These are phyloP conservation scores for Blumeriella jaapii DNA, from an alignment of 2,329 filamentous ascomycete species.

Conservation along the genomic window DNA sequence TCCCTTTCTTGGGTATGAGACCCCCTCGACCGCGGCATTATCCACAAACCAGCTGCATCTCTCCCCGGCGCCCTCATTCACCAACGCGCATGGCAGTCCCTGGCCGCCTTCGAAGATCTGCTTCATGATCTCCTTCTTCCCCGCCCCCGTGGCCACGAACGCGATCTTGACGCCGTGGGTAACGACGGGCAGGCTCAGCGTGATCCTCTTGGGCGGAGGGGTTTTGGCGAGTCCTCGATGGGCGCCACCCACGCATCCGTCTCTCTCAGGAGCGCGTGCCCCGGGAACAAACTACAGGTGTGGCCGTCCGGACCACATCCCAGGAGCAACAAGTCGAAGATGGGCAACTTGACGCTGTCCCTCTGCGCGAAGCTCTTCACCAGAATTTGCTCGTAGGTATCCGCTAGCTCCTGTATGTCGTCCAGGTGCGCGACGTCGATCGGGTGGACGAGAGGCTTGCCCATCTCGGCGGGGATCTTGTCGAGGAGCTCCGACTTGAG, in stretches of 20 bases:
- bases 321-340: constrained; percentile 88
- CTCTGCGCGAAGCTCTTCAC: constrained; percentile 79
- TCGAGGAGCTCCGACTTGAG: constrained; percentile 80
- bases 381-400: constrained; percentile 82
- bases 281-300: constrained; percentile 92
- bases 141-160: constrained; percentile 80
- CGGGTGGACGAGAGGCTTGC: constrained; percentile 59
- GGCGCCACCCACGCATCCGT: constrained; percentile 83
- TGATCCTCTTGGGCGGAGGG: constrained; percentile 82
- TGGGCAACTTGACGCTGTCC: constrained; percentile 86
- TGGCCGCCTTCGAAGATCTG: constrained; percentile 73
- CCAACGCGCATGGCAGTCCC: constrained; percentile 71
- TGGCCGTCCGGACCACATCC: constrained; percentile 94
- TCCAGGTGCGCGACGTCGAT: constrained; percentile 58
- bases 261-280: constrained; percentile 77
- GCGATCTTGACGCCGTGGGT: constrained; percentile 76
- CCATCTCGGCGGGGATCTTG: constrained; percentile 62
- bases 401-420: constrained; percentile 84
- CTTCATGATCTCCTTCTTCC: constrained; percentile 88
- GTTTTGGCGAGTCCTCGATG: constrained; percentile 90
- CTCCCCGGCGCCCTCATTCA: constrained; percentile 76
- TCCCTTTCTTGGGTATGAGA: constrained; percentile 68
- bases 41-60: constrained; percentile 96
- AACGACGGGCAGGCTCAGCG: constrained; percentile 82
- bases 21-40: constrained; percentile 70